Percentiles rank a stretch among this genome's conserved stretches.
phyloP scores from a whole-genome alignment of 345 rosid species.

The Passiflora organensis region DNA sequence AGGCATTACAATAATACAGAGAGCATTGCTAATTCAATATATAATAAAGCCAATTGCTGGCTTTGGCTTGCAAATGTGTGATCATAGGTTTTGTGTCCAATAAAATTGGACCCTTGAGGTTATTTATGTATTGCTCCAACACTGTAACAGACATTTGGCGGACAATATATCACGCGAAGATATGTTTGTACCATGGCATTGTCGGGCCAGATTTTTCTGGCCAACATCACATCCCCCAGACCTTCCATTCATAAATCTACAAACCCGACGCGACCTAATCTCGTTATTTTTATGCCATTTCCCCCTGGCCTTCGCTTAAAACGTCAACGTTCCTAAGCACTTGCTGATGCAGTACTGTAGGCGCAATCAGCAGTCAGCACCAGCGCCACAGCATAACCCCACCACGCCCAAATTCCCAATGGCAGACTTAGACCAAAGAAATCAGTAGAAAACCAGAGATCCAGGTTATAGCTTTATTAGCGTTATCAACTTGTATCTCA shows the following conservation, averaged over 20 bases:
- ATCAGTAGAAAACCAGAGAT: no score
- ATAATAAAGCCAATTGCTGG: conserved; percentile 18
- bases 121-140: conserved; percentile 7
- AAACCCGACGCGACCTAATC: conserved; percentile 3
- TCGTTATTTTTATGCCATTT: not conserved
- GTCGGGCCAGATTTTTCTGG: conserved; percentile 17
- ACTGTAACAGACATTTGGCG: conserved; percentile 10
- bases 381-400: no score
- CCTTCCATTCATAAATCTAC: conserved; percentile 20
- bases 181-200: not conserved
- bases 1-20: conserved; percentile 9
- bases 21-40: conserved; percentile 21
- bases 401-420: no score
- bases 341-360: no score
- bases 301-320: not conserved
- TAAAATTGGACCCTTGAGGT: not conserved
- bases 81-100: not conserved
- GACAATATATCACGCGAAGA: not conserved
- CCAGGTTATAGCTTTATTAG: no score
- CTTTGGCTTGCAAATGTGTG: not conserved
- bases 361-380: no score
- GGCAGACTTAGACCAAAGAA: no score
- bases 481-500: no score
- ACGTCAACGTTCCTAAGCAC: no score
- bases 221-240: conserved; percentile 26